Evolutionary conservation across 1,284 basidiomycete genomes (phyloP), one percentile per base, ranked within the genome.

Genomic region (Gomphus bonarii): DNA sequence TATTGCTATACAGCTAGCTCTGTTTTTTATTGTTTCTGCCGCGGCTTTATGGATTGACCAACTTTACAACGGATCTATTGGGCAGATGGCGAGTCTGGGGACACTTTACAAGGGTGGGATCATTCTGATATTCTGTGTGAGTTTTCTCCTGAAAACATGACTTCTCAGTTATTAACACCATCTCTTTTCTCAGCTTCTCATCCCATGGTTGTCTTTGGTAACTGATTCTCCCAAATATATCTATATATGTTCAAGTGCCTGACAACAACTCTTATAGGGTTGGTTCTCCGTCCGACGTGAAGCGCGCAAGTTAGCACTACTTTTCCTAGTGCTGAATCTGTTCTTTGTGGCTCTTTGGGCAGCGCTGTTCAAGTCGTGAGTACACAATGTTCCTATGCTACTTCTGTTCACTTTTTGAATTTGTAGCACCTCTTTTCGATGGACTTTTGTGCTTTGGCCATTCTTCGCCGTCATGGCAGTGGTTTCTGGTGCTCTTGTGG

Each of bases 31-130:
- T 68, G 75, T 79, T 35, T 74, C 78, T 22, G 79, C 85, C 3
- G 78, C 85, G 38, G 81, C 77, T 8, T 71, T 90, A 40, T 91
- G 86, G 86, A 68, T 90, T 58, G 88, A 90, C 66, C 85, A 85
- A 63, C 72, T 89, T 46, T 79, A 77, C 68, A 82, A 84, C 63
- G 82, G 82, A 35, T 69, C 75, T 36, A 81, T 84, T 53, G 82
- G 77, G 18, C 74, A 75, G 48, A 67, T 81, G 38, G 78, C 76
- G 42, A 67, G 64, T 16, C 70, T 74, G 50, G 67, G 72, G 22
- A 69, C 61, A 12, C 59, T 79, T 22, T 88, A 84, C 71, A 78
- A 80, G 65, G 75, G 73, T 1, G 63, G 80, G 8, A 76, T 80
- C 56, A 76, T 80, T 59, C 63, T 80, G 22, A 79, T 83, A 16